These are phyloP conservation scores for Leishmania guyanensis DNA, from an alignment of 208 protist species.

Conservation along the genomic window DNA sequence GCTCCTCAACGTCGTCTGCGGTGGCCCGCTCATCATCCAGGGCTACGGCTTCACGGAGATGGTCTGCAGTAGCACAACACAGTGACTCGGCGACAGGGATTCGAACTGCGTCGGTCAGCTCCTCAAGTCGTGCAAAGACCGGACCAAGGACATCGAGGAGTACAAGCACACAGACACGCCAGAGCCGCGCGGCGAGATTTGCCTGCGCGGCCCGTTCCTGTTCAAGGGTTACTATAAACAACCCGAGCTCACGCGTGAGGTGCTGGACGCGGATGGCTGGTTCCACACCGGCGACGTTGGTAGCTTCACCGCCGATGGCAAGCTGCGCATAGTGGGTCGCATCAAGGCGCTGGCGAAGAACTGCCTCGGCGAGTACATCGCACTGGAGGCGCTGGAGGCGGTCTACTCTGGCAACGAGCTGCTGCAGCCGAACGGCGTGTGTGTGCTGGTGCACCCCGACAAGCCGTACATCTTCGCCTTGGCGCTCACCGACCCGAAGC, in stretches of 20 bases:
- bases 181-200: conserved; percentile 79
- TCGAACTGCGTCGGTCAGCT: conserved; percentile 39
- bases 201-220: conserved; percentile 77
- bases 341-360: conserved; percentile 94
- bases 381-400: conserved; percentile 82
- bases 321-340: conserved; percentile 82
- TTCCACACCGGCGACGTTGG: conserved; percentile 86
- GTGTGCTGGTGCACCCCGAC: conserved; percentile 76
- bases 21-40: conserved; percentile 44
- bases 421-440: conserved; percentile 69
- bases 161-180: conserved; percentile 78
- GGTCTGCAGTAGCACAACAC: conserved; percentile 52
- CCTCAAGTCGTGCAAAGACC: conserved; percentile 16
- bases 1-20: conserved; percentile 85
- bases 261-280: conserved; percentile 17
- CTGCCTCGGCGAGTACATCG: conserved; percentile 92
- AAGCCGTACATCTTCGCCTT: conserved; percentile 57
- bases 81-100: too few relatives aligned
- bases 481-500: conserved; percentile 63
- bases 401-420: conserved; percentile 80
- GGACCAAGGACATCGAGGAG: conserved; percentile 59
- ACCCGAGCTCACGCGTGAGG: conserved; percentile 83
- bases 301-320: conserved; percentile 48
- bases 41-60: conserved; percentile 93
- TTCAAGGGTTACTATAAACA: conserved; percentile 94